Evolutionary conservation across 164 flowering plant genomes (phyloP), one percentile per base, ranked within the genome.

Genomic region (Vitis vinifera): DNA sequence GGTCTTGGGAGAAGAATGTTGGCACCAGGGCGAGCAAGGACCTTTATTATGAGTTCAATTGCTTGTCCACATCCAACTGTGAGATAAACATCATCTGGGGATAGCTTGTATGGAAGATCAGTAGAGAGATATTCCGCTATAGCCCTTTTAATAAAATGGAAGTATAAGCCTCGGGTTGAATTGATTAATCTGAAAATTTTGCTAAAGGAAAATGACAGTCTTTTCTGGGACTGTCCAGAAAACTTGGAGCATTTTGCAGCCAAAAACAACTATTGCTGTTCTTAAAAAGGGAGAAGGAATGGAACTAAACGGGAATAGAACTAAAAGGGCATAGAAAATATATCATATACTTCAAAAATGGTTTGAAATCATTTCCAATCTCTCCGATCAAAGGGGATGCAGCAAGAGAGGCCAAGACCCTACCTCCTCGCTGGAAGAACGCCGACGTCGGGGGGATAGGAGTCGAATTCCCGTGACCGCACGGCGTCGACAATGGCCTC

Each of bases 1-100:
- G 92, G 92, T 19, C 82, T 77, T 0, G 92, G 89, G 63, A 88
- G 80, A 60, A 88, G 62, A 37, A 88, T 81, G 69, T 88, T 88
- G 49, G 87, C 82, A 16, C 80, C 78, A 30, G 86, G 86, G 0
- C 81, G 69, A 15, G 80, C 82, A 37, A 88, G 77, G 23, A 67
- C 80, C 0, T 78, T 4, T 5, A 86, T 2, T 52, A 66, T 19
- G 27, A 77, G 62, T 71, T 86, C 87, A 2, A 86, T 82, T 9
- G 86, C 86, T 58, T 85, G 89, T 0, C 8, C 50, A 62, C 81
- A 71, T 3, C 91, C 91, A 16, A 63, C 55, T 5, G 87, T 81
- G 14, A 87, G 57, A 59, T 55, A 78, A 9, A 87, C 80, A 73
- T 86, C 86, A 68, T 81, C 82, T 10, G 80, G 67, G 9, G 79